Conservation (phyloP, 1,139 yeast species). For the Diutina scorzettiae region DNA sequence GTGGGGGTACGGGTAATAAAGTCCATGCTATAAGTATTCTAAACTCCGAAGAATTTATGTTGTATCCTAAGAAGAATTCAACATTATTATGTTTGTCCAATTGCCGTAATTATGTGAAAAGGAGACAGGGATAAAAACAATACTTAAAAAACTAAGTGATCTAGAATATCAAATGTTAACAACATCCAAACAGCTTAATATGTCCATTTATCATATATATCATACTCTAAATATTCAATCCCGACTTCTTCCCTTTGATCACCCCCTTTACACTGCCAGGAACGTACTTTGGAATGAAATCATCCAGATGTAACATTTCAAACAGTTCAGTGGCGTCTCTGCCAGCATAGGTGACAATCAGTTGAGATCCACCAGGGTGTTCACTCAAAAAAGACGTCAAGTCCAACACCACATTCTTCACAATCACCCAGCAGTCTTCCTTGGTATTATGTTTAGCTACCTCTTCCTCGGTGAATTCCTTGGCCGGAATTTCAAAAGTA, state of each 20-base stretch:
- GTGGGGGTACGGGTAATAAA: too few species aligned
- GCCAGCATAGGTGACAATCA: slow-evolving; percentile 73
- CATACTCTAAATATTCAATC: slow-evolving; percentile 18
- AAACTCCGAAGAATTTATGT: too few species aligned
- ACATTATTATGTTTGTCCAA: too few species aligned
- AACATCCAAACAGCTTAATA: too few species aligned
- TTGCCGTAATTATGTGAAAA: too few species aligned
- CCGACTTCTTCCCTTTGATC: slow-evolving; percentile 33
- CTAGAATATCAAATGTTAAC: too few species aligned
- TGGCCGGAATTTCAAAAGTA: slow-evolving; percentile 21
- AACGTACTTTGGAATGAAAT: slow-evolving; percentile 38
- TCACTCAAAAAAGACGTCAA: slow-evolving; percentile 63
- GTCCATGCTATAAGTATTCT: too few species aligned
- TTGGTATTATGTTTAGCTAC: slow-evolving; percentile 51
- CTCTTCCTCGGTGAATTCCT: slow-evolving; percentile 38
- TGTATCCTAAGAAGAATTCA: too few species aligned
- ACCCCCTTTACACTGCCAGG: slow-evolving; percentile 35
- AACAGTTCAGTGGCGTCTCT: slow-evolving; percentile 84
- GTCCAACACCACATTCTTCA: slow-evolving; percentile 76
- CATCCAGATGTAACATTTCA: slow-evolving; percentile 47
- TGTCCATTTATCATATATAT: background rate
- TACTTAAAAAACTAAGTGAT: too few species aligned
- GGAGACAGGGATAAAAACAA: too few species aligned
- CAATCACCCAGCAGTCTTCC: slow-evolving; percentile 78
- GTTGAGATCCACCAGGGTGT: slow-evolving; percentile 84